Base-by-base conservation (phyloP, 1,139 yeast species). In the Geotrichum carabidarum region DNA sequence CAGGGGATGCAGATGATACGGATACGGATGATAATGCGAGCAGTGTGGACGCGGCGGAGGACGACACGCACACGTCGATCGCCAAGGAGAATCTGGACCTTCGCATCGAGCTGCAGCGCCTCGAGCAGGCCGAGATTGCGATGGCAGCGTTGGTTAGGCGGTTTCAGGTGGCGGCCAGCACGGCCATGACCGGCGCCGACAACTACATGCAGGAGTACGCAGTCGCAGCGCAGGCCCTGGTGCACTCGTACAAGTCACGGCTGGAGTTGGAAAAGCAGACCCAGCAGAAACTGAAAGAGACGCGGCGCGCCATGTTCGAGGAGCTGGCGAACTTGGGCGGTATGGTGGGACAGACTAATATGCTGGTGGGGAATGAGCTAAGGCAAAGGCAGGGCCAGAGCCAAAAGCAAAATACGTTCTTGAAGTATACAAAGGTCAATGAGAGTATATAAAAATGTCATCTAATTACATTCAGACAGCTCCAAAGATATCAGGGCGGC, bases 401-500 rank as follows among this genome's bases (percentile, higher is more conserved):
- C 27, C 27, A 45, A 1, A 42, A 45, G 12, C 12, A n/a, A 15
- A 14, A 18, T 9, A 36, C 11, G n/a, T 45, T 45, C 14, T 17
- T 45, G 8, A 35, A 17, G 15, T 45, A 45, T 45, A 9, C 49
- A 11, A 35, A 31, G 12, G 27, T 22, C 27, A 22, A 22, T 22
- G 27, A 22, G 27, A 22, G 27, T 22, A 22, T 22, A 22, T 30
- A 30, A 14, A 8, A 45, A 45, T 45, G 34, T 37, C n/a, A 36
- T 4, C 2, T 17, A 15, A 6, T 12, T 12, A 22, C 32, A 40
- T 8, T 35, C 27, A 50, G n/a, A 32, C 46, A 22, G 32, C n/a
- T 17, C 67, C 66, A 59, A 71, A 81, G n/a, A 81, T 75, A 57
- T 81, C 86, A 2, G 78, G 74, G 57, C 93, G 74, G 59, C 93